These are phyloP conservation scores for Amoeboaphelidium protococcarum DNA, from an alignment of 371 early-diverging fungal species.

Conservation along the genomic window DNA sequence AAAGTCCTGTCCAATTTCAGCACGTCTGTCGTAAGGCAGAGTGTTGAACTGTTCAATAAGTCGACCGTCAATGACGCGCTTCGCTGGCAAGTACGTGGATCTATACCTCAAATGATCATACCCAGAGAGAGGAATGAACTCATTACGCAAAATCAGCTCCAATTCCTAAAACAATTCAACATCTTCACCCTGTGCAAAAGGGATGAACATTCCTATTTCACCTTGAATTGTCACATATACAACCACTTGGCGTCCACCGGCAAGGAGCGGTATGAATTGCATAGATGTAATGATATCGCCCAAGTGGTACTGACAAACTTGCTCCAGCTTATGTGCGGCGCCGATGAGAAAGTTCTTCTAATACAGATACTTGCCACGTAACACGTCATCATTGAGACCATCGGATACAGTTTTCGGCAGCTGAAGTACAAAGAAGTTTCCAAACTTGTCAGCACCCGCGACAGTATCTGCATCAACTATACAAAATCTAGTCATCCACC, in stretches of 20 bases:
- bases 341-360: constrained; percentile 52
- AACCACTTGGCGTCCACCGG: constrained; percentile 58
- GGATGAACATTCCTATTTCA: constrained; percentile 48
- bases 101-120: constrained; percentile 70
- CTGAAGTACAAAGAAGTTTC: constrained; percentile 57
- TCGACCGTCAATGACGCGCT: constrained; percentile 67
- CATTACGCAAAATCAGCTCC: constrained; percentile 64
- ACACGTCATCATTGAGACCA: constrained; percentile 62
- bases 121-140: constrained; percentile 44
- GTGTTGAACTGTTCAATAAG: constrained; percentile 56
- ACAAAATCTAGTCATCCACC: constrained; percentile 46
- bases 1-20: constrained; percentile 53
- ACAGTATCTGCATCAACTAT: constrained; percentile 82
- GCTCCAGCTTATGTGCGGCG: constrained; percentile 46
- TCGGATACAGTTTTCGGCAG: constrained; percentile 26
- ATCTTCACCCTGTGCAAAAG: constrained; percentile 61
- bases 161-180: constrained; percentile 73
- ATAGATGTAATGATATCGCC: constrained; percentile 70
- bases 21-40: constrained; percentile 34
- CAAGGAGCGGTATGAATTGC: constrained; percentile 38
- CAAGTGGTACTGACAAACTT: constrained; percentile 42
- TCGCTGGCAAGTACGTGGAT: constrained; percentile 49
- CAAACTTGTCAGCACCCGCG: constrained; percentile 84
- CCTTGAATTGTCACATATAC: constrained; percentile 69
- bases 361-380: constrained; percentile 45